Base-by-base conservation (phyloP, 306 rosid genomes). In the Urtica urens region DNA sequence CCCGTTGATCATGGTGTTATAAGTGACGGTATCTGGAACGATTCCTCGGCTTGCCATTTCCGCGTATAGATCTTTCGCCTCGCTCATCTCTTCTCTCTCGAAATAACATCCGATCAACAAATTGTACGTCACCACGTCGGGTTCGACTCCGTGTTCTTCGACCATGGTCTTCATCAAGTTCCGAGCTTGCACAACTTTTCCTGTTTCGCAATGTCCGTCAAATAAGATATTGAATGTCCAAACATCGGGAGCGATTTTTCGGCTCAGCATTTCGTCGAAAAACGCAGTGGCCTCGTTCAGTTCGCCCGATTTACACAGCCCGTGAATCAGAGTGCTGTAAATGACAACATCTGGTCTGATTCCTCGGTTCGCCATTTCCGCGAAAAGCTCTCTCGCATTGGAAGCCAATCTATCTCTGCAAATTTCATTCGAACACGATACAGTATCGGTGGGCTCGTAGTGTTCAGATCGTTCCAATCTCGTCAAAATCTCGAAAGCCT, bases 251-350 rank as follows among this genome's bases (percentile, higher is more conserved):
- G 6, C 30, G 48, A 72, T 37, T 6, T 49, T 58, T 37, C 30
- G 53, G 17, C 17, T 12, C 21, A 45, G 42, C 79, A 77, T 72
- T 38, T 77, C 69, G 21, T 51, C 18, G 6, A 77, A 38, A 20
- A 72, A 62, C 7, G 38, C 62, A 21, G 20, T 27, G 16, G 49
- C 67, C 44, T 67, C 75, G 27, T 30, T 35, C 67, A 63, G 46
- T 34, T 47, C 39, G 22, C 60, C 60, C 25, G 14, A 30, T 19
- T 24, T 23, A 28, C 72, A 62, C 4, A 51, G 53, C 10, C 72
- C 83, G 53, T 35, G 27, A 64, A 38, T 38, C 18, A 38, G 18
- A 11, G 20, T n/a, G 3, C 2, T 38, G 44, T 15, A 38, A 38
- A 21, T 65, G 21, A 62, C 31, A 45, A 66, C 54, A 51, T 62